Conservation (phyloP, 2,329 filamentous ascomycete genomes). For the Beauveria brongniartii region DNA sequence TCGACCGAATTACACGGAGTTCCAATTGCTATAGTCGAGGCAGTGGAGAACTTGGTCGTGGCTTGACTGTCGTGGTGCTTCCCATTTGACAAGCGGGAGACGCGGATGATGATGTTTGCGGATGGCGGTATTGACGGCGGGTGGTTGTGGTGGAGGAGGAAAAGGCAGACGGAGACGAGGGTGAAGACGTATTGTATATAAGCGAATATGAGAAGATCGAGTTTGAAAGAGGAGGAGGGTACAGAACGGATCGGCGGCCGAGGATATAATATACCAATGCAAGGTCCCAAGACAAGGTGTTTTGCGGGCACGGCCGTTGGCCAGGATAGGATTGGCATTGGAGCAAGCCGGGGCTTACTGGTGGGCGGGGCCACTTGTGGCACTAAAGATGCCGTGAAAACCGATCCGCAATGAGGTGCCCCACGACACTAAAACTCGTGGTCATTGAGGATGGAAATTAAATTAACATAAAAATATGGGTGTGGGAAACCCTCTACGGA, state of each 20-base stretch:
- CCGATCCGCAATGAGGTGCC: conserved; percentile 5
- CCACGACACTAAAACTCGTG: conserved; percentile 2
- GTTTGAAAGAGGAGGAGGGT: background rate
- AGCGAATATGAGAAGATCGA: background rate
- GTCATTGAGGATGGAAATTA: background rate
- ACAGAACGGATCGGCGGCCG: background rate
- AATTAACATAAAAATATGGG: conserved; percentile 1
- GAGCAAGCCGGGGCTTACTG: conserved; percentile 8
- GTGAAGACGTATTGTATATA: no score
- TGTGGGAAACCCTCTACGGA: background rate
- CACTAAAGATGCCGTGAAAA: conserved; percentile 13
- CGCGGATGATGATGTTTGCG: background rate
- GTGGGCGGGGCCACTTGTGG: conserved; percentile 2
- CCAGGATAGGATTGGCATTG: conserved; percentile 5
- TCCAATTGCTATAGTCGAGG: conserved; percentile 1
- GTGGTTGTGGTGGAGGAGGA: background rate
- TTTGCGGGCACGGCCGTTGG: conserved; percentile 10
- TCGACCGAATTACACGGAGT: background rate
- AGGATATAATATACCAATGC: conserved; percentile 12
- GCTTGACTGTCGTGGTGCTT: background rate
- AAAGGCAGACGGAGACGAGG: background rate
- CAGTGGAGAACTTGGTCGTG: background rate
- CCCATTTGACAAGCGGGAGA: background rate
- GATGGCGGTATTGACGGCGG: background rate
- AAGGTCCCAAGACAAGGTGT: conserved; percentile 7